A percentile compares a stretch with the other conserved stretches of the same genome.
Evolutionary conservation across 2,329 filamentous ascomycete species (phyloP).

Genomic region (Fusarium sp.): DNA sequence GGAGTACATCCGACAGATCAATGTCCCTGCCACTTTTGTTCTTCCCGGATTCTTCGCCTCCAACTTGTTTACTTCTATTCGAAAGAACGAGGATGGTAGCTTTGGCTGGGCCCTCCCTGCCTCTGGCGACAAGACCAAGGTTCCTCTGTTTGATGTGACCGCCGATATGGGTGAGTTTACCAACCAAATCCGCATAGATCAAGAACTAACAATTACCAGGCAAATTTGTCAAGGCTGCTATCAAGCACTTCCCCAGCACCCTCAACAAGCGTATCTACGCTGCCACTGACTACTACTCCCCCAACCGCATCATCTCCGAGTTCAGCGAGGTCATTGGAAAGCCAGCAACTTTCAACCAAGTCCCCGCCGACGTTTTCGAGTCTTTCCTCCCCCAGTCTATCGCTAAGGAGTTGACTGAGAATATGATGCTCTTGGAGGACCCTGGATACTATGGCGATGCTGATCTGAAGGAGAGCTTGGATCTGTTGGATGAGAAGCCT

Average conservation of each 20-base stretch:
- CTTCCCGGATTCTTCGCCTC: conserved; percentile 66
- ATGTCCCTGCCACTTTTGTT: conserved; percentile 63
- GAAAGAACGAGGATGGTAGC: conserved; percentile 46
- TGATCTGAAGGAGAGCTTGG: conserved; percentile 47
- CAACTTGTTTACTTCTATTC: conserved; percentile 52
- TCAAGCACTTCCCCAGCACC: conserved; percentile 43
- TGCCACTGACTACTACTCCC: conserved; percentile 52
- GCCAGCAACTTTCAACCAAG: conserved; percentile 44
- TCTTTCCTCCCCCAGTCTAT: conserved; percentile 45
- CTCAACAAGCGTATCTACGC: conserved; percentile 51
- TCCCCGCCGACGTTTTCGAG: conserved; percentile 51
- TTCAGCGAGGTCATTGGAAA: conserved; percentile 51
- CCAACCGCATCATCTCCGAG: conserved; percentile 47
- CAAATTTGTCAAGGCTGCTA: conserved; percentile 50
- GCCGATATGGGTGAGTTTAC: conserved; percentile 53
- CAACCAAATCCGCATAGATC: accelerated
- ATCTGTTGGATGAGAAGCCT: conserved; percentile 51
- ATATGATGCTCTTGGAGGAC: conserved; percentile 54
- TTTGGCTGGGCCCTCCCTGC: conserved; percentile 46
- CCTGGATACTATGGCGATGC: conserved; percentile 55
- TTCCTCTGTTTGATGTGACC: conserved; percentile 53
- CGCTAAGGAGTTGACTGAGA: conserved; percentile 55
- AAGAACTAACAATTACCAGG: conserved; percentile 14
- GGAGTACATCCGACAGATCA: conserved; percentile 63
- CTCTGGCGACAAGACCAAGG: conserved; percentile 45